phyloP scores from a whole-genome alignment of 2,329 filamentous ascomycete species.

The Elsinoe batatas region DNA sequence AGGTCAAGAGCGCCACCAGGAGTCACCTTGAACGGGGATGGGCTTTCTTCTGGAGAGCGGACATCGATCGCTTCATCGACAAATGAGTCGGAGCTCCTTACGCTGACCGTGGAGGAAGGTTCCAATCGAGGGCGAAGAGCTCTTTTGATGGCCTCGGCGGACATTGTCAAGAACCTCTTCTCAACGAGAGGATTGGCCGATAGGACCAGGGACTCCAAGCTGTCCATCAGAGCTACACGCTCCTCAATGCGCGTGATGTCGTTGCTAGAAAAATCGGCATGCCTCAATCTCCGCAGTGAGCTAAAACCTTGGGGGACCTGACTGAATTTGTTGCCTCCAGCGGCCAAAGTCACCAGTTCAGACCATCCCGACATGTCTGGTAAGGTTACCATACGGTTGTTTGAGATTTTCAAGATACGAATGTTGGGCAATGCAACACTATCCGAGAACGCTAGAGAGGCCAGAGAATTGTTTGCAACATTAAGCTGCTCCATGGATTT shows the following conservation, averaged over 20 bases:
- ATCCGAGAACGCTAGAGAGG: conserved; percentile 38
- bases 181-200: conserved; percentile 86
- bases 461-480: conserved; percentile 65
- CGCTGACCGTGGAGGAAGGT: conserved; percentile 30
- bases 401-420: conserved; percentile 64
- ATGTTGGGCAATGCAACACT: conserved; percentile 58
- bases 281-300: conserved; percentile 56
- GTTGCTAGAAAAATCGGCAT: conserved; percentile 77
- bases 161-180: conserved; percentile 73
- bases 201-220: conserved; percentile 62
- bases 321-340: conserved; percentile 72
- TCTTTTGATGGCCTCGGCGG: conserved; percentile 70
- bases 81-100: conserved; percentile 21
- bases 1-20: conserved; percentile 33
- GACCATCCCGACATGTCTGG: conserved; percentile 68
- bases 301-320: conserved; percentile 68
- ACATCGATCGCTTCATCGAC: conserved; percentile 17
- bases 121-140: conserved; percentile 58
- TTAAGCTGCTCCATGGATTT: conserved; percentile 64
- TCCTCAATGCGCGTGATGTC: conserved; percentile 67
- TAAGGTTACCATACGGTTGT: conserved; percentile 65
- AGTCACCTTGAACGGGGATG: conserved; percentile 22
- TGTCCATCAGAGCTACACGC: conserved; percentile 70
- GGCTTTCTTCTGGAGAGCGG: conserved; percentile 14
- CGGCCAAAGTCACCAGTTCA: conserved; percentile 60